A percentile compares a stretch with the other conserved stretches of the same genome.
Evolutionary conservation across 2,329 filamentous ascomycete genomes (phyloP).

Genomic region (Trichoderma breve): DNA sequence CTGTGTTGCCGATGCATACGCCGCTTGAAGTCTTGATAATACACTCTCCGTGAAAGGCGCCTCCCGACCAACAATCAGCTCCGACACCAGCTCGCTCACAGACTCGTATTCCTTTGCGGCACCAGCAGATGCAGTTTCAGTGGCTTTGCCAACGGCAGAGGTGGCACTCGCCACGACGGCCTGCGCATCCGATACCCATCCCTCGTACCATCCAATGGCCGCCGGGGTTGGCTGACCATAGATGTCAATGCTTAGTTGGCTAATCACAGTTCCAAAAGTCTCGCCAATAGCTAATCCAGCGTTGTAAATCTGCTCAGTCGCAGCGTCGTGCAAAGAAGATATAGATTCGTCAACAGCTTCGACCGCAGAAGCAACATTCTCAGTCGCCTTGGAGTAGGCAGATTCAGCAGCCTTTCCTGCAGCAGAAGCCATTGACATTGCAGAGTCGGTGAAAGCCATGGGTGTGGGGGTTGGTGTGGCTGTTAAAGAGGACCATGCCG

Average conservation of each 20-base stretch:
- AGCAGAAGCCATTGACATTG: conserved; percentile 50
- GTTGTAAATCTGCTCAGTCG: conserved; percentile 38
- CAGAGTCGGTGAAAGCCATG: conserved; percentile 49
- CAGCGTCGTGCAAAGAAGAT: conserved; percentile 46
- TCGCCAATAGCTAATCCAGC: conserved; percentile 41
- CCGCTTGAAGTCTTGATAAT: conserved; percentile 66
- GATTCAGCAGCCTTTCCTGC: conserved; percentile 54
- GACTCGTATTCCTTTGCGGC: conserved; percentile 65
- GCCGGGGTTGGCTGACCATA: conserved; percentile 66
- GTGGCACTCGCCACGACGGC: conserved; percentile 58
- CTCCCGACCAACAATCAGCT: conserved; percentile 74
- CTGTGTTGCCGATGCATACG: conserved; percentile 66
- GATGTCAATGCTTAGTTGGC: conserved; percentile 64
- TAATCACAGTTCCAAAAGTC: conserved; percentile 47
- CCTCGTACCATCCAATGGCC: conserved; percentile 56
- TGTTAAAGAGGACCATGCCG: conserved; percentile 59
- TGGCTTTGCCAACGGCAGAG: conserved; percentile 50
- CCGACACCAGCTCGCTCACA: conserved; percentile 70
- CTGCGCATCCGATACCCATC: conserved; percentile 46
- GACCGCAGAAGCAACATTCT: conserved; percentile 41
- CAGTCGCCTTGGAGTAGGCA: conserved; percentile 44
- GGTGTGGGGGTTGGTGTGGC: conserved; percentile 63
- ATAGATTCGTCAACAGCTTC: conserved; percentile 40
- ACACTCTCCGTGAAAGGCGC: conserved; percentile 80
- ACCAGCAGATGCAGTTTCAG: conserved; percentile 60